phyloP scores from a whole-genome alignment of 176 grass and related monocot species.

The Ensete glaucum region DNA sequence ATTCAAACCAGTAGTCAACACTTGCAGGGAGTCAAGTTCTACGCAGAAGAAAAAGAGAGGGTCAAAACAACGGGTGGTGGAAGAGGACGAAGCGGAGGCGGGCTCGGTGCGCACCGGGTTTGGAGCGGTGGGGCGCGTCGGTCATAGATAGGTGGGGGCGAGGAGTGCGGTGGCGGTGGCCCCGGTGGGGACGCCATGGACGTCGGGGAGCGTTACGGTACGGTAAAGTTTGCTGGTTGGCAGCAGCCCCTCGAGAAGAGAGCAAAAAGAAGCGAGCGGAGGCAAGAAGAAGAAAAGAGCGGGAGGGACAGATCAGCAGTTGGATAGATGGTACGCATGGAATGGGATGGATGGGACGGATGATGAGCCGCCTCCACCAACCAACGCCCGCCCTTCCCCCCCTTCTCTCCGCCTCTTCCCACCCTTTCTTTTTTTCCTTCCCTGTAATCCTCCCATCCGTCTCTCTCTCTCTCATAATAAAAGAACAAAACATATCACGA shows the following conservation, averaged over 20 bases:
- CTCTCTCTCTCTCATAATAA: not conserved
- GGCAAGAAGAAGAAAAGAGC: not conserved
- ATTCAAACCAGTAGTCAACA: too few species aligned
- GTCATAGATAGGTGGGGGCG: too few species aligned
- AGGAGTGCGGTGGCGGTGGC: too few species aligned
- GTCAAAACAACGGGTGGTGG: too few species aligned
- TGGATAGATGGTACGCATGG: not conserved
- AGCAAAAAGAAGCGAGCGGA: not conserved
- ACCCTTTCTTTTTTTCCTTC: not conserved
- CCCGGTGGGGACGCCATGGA: too few species aligned
- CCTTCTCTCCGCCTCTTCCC: not conserved
- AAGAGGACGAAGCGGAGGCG: too few species aligned
- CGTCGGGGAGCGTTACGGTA: not conserved
- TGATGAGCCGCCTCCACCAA: not conserved
- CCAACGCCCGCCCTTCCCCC: too few species aligned
- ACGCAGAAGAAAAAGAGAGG: too few species aligned
- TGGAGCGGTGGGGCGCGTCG: too few species aligned
- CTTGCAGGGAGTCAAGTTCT: too few species aligned
- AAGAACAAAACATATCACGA: too few species aligned
- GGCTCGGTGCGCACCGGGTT: too few species aligned
- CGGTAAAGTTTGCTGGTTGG: not conserved
- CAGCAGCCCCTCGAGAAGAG: not conserved
- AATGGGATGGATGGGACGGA: not conserved
- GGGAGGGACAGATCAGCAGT: not conserved
- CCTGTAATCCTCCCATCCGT: not conserved